Percentiles rank a stretch among this genome's conserved stretches.
Conservation (phyloP, 2,329 filamentous ascomycete species). For the Trichophaea hybrida region DNA sequence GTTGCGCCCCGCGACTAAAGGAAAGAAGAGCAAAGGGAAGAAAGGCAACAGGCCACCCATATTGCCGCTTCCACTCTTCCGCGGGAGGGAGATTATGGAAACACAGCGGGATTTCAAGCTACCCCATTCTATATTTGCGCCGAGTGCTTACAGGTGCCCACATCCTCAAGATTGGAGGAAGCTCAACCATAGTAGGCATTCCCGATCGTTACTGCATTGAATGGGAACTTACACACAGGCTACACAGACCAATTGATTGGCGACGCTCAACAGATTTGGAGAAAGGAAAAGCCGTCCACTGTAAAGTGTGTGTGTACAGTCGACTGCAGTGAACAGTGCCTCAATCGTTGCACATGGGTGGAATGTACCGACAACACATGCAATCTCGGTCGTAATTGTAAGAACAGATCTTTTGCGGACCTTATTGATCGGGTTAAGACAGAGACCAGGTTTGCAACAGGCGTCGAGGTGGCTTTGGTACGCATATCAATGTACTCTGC, state of each 20-base stretch:
- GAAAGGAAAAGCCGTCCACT: conserved; percentile 59
- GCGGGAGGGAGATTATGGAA: conserved; percentile 55
- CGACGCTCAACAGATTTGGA: conserved; percentile 66
- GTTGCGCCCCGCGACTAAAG: conserved; percentile 34
- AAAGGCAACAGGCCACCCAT: conserved; percentile 29
- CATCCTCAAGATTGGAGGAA: conserved; percentile 66
- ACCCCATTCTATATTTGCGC: conserved; percentile 79
- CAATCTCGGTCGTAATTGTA: conserved; percentile 58
- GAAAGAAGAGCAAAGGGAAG: conserved; percentile 32
- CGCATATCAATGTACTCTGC: conserved; percentile 5
- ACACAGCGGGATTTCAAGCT: conserved; percentile 70
- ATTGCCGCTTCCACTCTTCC: conserved; percentile 66
- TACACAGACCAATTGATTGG: conserved; percentile 71
- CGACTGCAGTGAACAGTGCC: conserved; percentile 76
- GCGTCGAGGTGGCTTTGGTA: conserved; percentile 71
- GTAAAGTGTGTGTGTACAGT: conserved; percentile 64
- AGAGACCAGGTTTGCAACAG: conserved; percentile 76
- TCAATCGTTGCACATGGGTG: conserved; percentile 93
- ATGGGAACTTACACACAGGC: not conserved
- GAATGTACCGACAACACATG: conserved; percentile 90
- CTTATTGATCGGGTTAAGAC: conserved; percentile 59
- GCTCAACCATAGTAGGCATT: conserved; percentile 66
- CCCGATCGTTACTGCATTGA: conserved; percentile 8
- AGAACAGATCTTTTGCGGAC: conserved; percentile 75
- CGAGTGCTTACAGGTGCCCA: conserved; percentile 56